A percentile compares a stretch with the other conserved stretches of the same genome.
phyloP scores from a whole-genome alignment of 192 early-diverging fungal genomes.

The Podila epicladia region DNA sequence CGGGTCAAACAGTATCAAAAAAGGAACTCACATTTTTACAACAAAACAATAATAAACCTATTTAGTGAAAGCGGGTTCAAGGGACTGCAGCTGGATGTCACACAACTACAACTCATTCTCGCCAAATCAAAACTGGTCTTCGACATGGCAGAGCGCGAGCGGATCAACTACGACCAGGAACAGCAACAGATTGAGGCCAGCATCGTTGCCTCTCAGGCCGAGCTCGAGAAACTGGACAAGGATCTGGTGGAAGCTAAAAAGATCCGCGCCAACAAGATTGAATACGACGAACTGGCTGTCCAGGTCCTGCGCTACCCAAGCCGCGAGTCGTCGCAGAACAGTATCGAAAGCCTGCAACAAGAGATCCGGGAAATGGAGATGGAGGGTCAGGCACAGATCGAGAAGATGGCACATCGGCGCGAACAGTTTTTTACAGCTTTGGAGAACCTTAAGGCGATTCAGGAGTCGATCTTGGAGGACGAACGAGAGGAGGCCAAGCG shows the following conservation, averaged over 20 bases:
- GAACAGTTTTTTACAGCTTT: conserved; percentile 40
- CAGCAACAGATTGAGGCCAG: conserved; percentile 20
- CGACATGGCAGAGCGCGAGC: conserved; percentile 42
- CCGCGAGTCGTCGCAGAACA: conserved; percentile 23
- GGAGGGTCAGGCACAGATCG: conserved; percentile 15
- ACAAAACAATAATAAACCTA: background rate
- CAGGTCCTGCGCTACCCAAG: conserved; percentile 28
- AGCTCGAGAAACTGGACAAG: conserved; percentile 21
- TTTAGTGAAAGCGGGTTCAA: conserved; percentile 21
- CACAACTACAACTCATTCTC: conserved; percentile 25
- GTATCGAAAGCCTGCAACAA: conserved; percentile 10
- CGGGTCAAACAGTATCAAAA: too few species aligned
- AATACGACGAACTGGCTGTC: conserved; percentile 26
- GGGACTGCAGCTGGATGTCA: conserved; percentile 15
- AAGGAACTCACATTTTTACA: too few species aligned
- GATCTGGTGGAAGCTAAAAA: conserved; percentile 32
- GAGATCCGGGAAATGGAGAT: conserved; percentile 36
- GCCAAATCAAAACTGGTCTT: conserved; percentile 28
- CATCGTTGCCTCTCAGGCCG: conserved; percentile 13
- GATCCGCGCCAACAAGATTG: conserved; percentile 40
- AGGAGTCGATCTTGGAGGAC: conserved; percentile 42
- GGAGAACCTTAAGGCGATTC: conserved; percentile 19
- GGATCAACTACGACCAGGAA: conserved; percentile 26
- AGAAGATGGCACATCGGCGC: conserved; percentile 21
- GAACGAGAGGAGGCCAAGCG: conserved; percentile 28